Percentiles rank a stretch among this genome's conserved stretches.
Evolutionary conservation across 495 filamentous ascomycete genomes (phyloP).

Genomic region (Daldinia vernicosa): DNA sequence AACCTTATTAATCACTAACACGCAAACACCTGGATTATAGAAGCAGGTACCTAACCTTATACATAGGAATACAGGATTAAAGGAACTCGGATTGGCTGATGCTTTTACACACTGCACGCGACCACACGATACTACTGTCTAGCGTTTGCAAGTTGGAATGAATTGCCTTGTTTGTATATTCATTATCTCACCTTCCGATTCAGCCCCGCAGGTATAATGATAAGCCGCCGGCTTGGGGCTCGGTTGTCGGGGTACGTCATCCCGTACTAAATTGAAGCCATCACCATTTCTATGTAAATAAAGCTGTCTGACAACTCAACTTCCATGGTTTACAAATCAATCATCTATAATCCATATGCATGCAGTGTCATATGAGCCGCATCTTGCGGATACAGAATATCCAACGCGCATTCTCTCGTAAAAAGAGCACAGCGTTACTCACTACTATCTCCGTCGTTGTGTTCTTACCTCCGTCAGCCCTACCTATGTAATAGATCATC

Average conservation of each 20-base stretch:
- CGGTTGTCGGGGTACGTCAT: conserved; percentile 26
- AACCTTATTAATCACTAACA: not conserved
- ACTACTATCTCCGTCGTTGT: not conserved
- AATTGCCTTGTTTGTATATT: not conserved
- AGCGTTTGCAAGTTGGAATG: not conserved
- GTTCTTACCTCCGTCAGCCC: not conserved
- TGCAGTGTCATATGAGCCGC: not conserved
- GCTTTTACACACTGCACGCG: not conserved
- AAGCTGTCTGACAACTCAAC: not conserved
- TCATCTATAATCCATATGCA: not conserved
- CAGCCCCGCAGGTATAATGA: conserved; percentile 30
- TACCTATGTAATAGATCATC: not conserved
- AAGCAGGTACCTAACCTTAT: too few relatives aligned
- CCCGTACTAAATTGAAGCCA: conserved; percentile 34
- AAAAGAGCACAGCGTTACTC: not conserved
- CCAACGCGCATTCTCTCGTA: not conserved
- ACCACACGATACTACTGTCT: conserved; percentile 1
- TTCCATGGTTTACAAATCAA: not conserved
- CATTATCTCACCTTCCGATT: conserved; percentile 15
- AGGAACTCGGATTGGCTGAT: conserved; percentile 18
- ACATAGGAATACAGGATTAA: conserved; percentile 34
- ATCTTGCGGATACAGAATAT: not conserved
- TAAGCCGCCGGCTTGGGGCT: conserved; percentile 17
- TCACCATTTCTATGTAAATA: not conserved
- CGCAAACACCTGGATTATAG: not conserved